These are phyloP conservation scores for Xylaria polymorpha DNA, from an alignment of 2,329 filamentous ascomycete genomes.

Conservation along the genomic window DNA sequence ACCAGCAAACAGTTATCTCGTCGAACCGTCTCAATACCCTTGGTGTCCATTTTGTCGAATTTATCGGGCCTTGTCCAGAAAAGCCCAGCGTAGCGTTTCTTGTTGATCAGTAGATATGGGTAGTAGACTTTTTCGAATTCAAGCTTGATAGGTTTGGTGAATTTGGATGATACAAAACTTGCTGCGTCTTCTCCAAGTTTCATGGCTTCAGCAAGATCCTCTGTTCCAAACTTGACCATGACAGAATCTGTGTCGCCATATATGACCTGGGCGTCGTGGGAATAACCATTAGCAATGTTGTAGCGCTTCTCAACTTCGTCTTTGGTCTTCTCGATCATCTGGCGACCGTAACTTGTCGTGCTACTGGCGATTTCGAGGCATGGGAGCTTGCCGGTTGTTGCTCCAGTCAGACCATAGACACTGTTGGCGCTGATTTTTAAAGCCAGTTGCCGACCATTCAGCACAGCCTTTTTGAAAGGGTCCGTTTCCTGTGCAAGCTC, in stretches of 20 bases:
- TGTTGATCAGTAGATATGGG: constrained; percentile 98
- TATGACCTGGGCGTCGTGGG: constrained; percentile 94
- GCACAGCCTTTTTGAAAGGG: constrained; percentile 95
- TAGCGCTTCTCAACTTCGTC: constrained; percentile 92
- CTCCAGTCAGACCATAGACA: constrained; percentile 96
- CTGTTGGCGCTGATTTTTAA: constrained; percentile 98
- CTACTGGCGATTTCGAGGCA: constrained; percentile 96
- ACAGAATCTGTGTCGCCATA: constrained; percentile 99
- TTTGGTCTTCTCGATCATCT: constrained; percentile 99
- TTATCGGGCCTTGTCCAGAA: constrained; percentile 96
- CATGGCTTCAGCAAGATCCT: constrained; percentile 89
- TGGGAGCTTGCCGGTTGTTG: constrained; percentile 93
- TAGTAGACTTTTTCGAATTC: constrained; percentile 99
- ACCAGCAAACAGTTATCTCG: constrained; percentile 96
- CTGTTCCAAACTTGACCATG: constrained; percentile 98
- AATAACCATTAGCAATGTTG: constrained; percentile 93
- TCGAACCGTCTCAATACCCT: constrained; percentile 97
- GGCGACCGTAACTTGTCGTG: constrained; percentile 94
- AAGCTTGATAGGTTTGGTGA: constrained; percentile 96
- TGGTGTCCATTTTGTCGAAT: constrained; percentile 99
- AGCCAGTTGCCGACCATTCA: constrained; percentile 96
- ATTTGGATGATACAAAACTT: constrained; percentile 87
- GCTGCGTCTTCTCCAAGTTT: constrained; percentile 94
- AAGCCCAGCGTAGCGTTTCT: constrained; percentile 97
- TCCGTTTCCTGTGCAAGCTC: constrained; percentile 91